Conservation (phyloP, 2,329 filamentous ascomycete species). For the Dactylellina sp. region DNA sequence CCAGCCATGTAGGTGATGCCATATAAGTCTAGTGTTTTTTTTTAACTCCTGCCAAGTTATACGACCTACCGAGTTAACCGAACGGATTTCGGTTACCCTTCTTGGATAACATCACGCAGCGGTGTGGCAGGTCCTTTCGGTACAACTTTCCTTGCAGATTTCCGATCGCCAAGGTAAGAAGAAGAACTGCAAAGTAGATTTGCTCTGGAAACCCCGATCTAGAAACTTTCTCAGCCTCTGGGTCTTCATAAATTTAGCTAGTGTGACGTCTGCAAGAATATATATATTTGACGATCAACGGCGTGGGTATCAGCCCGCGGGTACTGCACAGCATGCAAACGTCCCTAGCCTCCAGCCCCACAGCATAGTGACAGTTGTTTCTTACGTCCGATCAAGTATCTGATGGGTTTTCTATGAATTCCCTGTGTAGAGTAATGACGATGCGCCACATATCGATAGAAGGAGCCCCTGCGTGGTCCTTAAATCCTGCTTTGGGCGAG, state of each 20-base stretch:
- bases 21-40: too few relatives aligned
- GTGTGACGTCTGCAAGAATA: constrained; percentile 27
- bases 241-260: not conserved
- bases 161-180: not conserved
- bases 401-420: too few relatives aligned
- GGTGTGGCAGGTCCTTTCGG: not conserved
- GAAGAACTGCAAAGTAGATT: not conserved
- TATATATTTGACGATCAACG: too few relatives aligned
- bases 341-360: not conserved
- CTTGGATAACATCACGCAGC: not conserved
- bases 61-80: constrained; percentile 26
- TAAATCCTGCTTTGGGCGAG: constrained; percentile 18
- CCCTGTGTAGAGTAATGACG: not conserved
- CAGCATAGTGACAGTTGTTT: too few relatives aligned
- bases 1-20: too few relatives aligned
- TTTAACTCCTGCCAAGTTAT: too few relatives aligned
- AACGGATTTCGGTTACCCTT: constrained; percentile 11
- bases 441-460: constrained; percentile 1
- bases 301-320: too few relatives aligned
- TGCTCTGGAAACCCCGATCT: not conserved
- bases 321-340: not conserved
- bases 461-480: not conserved
- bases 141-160: not conserved
- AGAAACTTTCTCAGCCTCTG: not conserved
- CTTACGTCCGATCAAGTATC: too few relatives aligned